A percentile compares a stretch with the other conserved stretches of the same genome.
Evolutionary conservation across 768 basidiomycete species (phyloP).

Genomic region (Erythrobasidium yunnanense): DNA sequence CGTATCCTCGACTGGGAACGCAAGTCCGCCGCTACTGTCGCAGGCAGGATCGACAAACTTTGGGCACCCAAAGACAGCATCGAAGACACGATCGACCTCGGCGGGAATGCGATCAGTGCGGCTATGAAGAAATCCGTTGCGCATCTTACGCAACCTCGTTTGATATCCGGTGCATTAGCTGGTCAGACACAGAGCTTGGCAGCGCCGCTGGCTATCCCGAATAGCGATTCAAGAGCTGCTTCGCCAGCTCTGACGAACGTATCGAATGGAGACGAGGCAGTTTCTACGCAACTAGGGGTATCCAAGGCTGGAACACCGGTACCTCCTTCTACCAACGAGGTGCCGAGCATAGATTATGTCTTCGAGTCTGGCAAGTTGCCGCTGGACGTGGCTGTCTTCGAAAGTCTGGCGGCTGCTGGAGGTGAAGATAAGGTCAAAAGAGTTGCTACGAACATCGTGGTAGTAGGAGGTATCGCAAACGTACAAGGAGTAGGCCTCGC

Average conservation of each 20-base stretch:
- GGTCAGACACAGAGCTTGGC: background rate
- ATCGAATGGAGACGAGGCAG: too few species aligned
- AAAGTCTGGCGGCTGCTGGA: constrained; percentile 74
- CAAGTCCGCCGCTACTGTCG: background rate
- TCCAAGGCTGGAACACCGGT: background rate
- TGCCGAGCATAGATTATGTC: constrained; percentile 51
- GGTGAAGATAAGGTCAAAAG: constrained; percentile 82
- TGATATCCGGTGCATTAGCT: too few species aligned
- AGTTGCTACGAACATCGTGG: constrained; percentile 72
- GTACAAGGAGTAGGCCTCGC: constrained; percentile 76
- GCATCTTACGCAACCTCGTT: constrained; percentile 1
- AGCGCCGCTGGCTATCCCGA: too few species aligned
- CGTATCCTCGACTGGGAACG: constrained; percentile 75
- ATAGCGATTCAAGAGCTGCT: too few species aligned
- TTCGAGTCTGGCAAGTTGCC: constrained; percentile 82
- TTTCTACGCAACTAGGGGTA: constrained; percentile 22
- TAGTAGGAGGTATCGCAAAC: constrained; percentile 72
- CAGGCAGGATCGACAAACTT: background rate
- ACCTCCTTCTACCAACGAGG: too few species aligned
- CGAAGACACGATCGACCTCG: constrained; percentile 12
- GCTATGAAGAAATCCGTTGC: constrained; percentile 9
- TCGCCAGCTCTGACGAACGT: too few species aligned
- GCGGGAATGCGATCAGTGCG: constrained; percentile 14
- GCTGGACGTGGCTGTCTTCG: constrained; percentile 83
- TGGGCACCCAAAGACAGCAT: background rate